These are phyloP conservation scores for Postia placenta DNA, from an alignment of 768 basidiomycete species.

Conservation along the genomic window DNA sequence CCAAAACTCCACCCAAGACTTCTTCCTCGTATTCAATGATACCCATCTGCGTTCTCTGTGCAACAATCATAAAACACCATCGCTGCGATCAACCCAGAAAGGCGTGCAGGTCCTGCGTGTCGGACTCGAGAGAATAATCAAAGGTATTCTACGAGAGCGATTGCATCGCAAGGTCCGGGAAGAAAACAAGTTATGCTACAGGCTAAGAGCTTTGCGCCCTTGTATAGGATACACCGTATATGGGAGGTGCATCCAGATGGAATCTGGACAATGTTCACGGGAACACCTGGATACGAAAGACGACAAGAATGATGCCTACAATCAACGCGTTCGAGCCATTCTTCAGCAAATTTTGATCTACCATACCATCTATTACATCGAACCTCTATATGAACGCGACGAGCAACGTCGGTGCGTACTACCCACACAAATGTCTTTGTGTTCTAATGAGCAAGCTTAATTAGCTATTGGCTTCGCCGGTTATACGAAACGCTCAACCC, in stretches of 20 bases:
- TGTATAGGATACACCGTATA: slow-evolving; percentile 26
- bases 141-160: slow-evolving; percentile 17
- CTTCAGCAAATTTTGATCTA: slow-evolving; percentile 46
- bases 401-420: slow-evolving; percentile 1
- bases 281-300: slow-evolving; percentile 29
- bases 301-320: slow-evolving; percentile 30
- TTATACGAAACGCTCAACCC: slow-evolving; percentile 49
- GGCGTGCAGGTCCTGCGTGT: slow-evolving; percentile 5
- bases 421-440: neutral
- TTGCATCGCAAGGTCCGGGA: slow-evolving; percentile 24
- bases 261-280: slow-evolving; percentile 28
- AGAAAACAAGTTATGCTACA: slow-evolving; percentile 28
- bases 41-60: slow-evolving; percentile 19
- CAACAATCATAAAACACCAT: neutral
- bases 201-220: slow-evolving; percentile 28
- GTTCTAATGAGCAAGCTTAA: neutral
- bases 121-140: slow-evolving; percentile 20
- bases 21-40: slow-evolving; percentile 21
- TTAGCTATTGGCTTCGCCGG: slow-evolving; percentile 39
- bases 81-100: neutral
- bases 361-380: slow-evolving; percentile 23
- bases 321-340: slow-evolving; percentile 36
- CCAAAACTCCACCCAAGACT: slow-evolving; percentile 15
- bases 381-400: neutral
- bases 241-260: slow-evolving; percentile 11